These are phyloP conservation scores for Orobanche coerulescens DNA, from an alignment of 257 asterid genomes.

Conservation along the genomic window DNA sequence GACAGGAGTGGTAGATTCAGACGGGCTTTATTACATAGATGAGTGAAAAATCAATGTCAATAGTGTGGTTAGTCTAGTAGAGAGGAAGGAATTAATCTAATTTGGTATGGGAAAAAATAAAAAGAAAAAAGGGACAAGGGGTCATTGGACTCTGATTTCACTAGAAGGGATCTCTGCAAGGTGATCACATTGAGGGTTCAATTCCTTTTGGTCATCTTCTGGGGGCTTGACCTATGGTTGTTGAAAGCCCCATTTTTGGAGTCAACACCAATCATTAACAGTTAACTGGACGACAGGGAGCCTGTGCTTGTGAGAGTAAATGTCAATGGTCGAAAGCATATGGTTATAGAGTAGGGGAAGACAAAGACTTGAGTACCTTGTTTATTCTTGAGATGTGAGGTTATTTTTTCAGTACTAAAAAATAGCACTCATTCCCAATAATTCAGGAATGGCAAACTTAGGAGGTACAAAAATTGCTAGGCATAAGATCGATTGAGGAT, in stretches of 20 bases:
- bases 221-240: not conserved
- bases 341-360: not conserved
- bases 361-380: not conserved
- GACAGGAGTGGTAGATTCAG: not conserved
- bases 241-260: not conserved
- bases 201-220: not conserved
- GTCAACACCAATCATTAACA: not conserved
- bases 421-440: not conserved
- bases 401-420: slow-evolving; percentile 6
- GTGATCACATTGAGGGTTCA: not conserved
- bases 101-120: not conserved
- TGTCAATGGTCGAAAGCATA: not conserved
- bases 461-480: not conserved
- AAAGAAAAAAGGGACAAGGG: not conserved
- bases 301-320: not conserved
- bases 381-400: not conserved
- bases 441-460: slow-evolving; percentile 1
- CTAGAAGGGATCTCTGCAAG: not conserved
- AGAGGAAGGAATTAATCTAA: not conserved
- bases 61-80: not conserved
- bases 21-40: not conserved
- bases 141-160: not conserved
- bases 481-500: not conserved
- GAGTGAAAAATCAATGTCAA: not conserved
- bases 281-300: not conserved